A percentile compares a stretch with the other conserved stretches of the same genome.
phyloP scores from a whole-genome alignment of 2,329 filamentous ascomycete species.

The Lachnellula arida region DNA sequence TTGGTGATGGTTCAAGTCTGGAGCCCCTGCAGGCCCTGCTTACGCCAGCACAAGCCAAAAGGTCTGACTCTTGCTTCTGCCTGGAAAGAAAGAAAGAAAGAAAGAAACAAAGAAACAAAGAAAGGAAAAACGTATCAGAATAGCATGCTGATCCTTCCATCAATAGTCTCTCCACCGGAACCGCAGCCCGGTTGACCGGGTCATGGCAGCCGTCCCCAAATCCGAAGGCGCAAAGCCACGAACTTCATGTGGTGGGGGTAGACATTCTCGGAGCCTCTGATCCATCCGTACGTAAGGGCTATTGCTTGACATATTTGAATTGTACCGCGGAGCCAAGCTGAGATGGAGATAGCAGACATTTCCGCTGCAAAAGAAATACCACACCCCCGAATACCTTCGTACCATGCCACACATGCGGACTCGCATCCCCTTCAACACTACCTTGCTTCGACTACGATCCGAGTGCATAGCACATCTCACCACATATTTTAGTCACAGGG shows the following conservation, averaged over 20 bases:
- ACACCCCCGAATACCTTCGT: slow-evolving; percentile 82
- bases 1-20: slow-evolving; percentile 83
- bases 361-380: slow-evolving; percentile 95
- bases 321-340: slow-evolving; percentile 15
- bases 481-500: slow-evolving; percentile 66
- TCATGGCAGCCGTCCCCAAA: slow-evolving; percentile 67
- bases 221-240: slow-evolving; percentile 67
- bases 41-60: slow-evolving; percentile 26
- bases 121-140: no score
- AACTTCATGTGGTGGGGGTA: slow-evolving; percentile 70
- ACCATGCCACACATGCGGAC: slow-evolving; percentile 82
- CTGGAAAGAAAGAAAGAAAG: neutral
- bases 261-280: slow-evolving; percentile 73
- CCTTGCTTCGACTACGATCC: slow-evolving; percentile 78
- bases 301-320: neutral
- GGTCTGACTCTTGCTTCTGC: slow-evolving; percentile 16
- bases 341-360: slow-evolving; percentile 57
- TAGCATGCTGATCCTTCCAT: slow-evolving; percentile 5
- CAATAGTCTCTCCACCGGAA: slow-evolving; percentile 70
- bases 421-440: slow-evolving; percentile 74
- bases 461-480: slow-evolving; percentile 69
- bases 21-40: slow-evolving; percentile 60
- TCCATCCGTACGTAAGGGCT: slow-evolving; percentile 58
- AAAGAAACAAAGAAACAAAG: no score
- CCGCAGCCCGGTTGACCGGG: slow-evolving; percentile 73